Conservation (phyloP, 2,329 filamentous ascomycete species). For the Sodiomyces alkalinus region DNA sequence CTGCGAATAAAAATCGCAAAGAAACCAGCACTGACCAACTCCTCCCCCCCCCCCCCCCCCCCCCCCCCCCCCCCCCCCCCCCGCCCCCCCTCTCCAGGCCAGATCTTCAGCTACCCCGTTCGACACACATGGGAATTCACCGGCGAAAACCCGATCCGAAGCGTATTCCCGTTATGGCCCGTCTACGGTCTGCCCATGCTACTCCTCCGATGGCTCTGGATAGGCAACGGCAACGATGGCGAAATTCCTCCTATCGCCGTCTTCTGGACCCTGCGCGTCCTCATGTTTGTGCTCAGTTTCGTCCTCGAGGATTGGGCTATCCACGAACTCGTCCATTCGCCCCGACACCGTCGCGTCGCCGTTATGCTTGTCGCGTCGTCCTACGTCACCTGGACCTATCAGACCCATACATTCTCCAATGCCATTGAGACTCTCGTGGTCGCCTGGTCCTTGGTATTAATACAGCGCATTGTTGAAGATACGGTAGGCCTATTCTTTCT, state of each 20-base stretch:
- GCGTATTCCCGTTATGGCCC: constrained; percentile 92
- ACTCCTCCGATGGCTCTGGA: constrained; percentile 81
- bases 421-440: constrained; percentile 89
- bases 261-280: constrained; percentile 74
- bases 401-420: constrained; percentile 97
- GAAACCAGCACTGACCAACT: too few species aligned
- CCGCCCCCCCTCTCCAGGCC: constrained; percentile 36
- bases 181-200: constrained; percentile 91
- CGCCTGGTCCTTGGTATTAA: constrained; percentile 83
- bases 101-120: constrained; percentile 84
- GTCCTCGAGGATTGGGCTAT: constrained; percentile 97
- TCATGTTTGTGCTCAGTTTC: constrained; percentile 94
- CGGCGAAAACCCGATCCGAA: constrained; percentile 73
- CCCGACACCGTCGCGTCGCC: constrained; percentile 55
- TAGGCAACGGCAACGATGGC: constrained; percentile 62
- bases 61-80: background rate
- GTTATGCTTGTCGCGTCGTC: constrained; percentile 82
- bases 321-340: constrained; percentile 72
- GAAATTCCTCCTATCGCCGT: constrained; percentile 71
- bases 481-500: constrained; percentile 46
- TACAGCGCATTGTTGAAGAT: constrained; percentile 68
- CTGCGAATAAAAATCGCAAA: too few species aligned
- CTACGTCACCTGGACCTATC: constrained; percentile 97
- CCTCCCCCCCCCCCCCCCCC: background rate
- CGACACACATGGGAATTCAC: constrained; percentile 95